Percentiles rank a stretch among this genome's conserved stretches.
These are phyloP conservation scores for Barnettozyma sp. DNA, from an alignment of 805 yeast species.

Conservation along the genomic window DNA sequence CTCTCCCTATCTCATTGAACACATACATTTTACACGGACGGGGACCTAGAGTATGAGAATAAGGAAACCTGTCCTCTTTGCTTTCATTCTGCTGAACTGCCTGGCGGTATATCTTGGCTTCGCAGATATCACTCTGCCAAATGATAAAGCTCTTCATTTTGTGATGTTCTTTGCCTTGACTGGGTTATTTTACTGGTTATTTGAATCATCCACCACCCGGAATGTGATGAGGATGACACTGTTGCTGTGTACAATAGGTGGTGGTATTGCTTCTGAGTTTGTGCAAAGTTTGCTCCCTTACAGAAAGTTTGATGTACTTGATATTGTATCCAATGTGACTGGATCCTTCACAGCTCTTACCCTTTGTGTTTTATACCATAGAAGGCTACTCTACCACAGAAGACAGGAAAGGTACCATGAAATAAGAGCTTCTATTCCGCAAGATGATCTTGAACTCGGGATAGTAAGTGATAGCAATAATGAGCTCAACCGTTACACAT, in stretches of 20 bases:
- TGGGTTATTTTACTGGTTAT: slow-evolving; percentile 39
- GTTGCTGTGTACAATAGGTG: slow-evolving; percentile 39
- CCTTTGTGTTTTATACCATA: slow-evolving; percentile 18
- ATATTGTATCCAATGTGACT: slow-evolving; percentile 33
- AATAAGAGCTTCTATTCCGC: slow-evolving; percentile 23
- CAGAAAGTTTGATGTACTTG: slow-evolving; percentile 43
- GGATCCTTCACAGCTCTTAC: slow-evolving; percentile 25
- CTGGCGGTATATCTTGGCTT: slow-evolving; percentile 24
- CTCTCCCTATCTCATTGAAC: no score
- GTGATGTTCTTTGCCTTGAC: slow-evolving; percentile 41
- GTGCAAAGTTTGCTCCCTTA: slow-evolving; percentile 40
- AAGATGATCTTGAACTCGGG: slow-evolving; percentile 21
- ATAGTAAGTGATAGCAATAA: slow-evolving; percentile 14
- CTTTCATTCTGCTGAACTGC: slow-evolving; percentile 31
- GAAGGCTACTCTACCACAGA: slow-evolving; percentile 18
- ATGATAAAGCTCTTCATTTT: slow-evolving; percentile 50
- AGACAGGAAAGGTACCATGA: slow-evolving; percentile 21
- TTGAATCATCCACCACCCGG: slow-evolving; percentile 32
- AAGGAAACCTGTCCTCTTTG: slow-evolving; percentile 28
- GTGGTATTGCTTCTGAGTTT: slow-evolving; percentile 44
- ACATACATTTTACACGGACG: no score
- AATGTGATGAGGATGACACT: slow-evolving; percentile 31
- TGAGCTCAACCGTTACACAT: slow-evolving; percentile 22
- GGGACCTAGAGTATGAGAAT: no score
- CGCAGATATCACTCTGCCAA: slow-evolving; percentile 32